Base-by-base conservation (phyloP, 2,329 filamentous ascomycete genomes). In the Pseudogymnoascus sp. region DNA sequence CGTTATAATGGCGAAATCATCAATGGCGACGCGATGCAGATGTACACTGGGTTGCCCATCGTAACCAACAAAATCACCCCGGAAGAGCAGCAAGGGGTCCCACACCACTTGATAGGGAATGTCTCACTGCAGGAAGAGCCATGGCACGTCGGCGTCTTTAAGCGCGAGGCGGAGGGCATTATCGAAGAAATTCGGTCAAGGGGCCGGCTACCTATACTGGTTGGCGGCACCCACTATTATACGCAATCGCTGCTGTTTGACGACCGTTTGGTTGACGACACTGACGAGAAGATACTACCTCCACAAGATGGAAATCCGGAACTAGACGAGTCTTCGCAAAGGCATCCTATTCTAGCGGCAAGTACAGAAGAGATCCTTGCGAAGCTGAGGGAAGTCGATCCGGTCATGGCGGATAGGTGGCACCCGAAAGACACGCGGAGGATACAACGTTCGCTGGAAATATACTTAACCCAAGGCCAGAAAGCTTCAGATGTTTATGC, bases 21-120 rank as follows among this genome's bases (percentile, higher is more conserved):
- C 77, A 99, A 99, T 72, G 91, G 91, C 55, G 94, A 99, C 79
- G 94, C 94, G 39, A 96, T 99, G 92, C 94, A 99, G 74, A 86
- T 99, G 77, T 99, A 99, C 74, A 83, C 84, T 61, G 94, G 94
- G 2, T 79, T 99, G 45, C 92, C 94, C 4, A 88, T 97, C 66
- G 93, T 97, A 68, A 99, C 94, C 25, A 99, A 99, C 75, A 96
- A 97, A 73, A 89, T 97, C 63, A 84, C 90, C 0, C 60, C 72
- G 0, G 81, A 85, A 19, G 93, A 97, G 73, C 87, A 86, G 70
- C 83, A 88, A 64, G 90, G 88, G 8, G 80, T 99, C 9, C 88
- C 89, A 3, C 94, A 99, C 72, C 93, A 99, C 74, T 79, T 99
- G 3, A 82, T 99, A 23, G 91, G 90, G 60, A 87, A 86, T 66